Base-by-base conservation (phyloP, 106 monocot genomes). In the Phalaenopsis equestris region DNA sequence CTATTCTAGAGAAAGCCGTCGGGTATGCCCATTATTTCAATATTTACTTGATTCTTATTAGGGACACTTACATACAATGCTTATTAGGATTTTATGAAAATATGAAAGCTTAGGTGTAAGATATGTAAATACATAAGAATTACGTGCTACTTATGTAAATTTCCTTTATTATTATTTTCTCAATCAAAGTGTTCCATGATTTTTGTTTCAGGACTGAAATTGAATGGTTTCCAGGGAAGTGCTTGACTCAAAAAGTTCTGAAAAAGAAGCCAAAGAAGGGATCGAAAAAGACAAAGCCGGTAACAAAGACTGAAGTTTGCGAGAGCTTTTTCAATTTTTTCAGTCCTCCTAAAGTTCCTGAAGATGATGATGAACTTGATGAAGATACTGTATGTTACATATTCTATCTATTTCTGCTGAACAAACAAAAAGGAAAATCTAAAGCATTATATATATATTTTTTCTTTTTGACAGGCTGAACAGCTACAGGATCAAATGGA, bases 281-380 rank as follows among this genome's bases (percentile, higher is more conserved):
- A 16, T 83, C 86, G n/a, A 91, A 93, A 80, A 91, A 87, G 38
- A 41, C 85, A 10, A 93, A 91, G 73, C 90, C 89, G 39, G 87
- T 90, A 42, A 97, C 87, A 2, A 94, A 97, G 81, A 92, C 87
- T 23, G 93, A 93, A 79, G 77, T 78, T 21, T 94, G 90, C 75
- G 86, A 93, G 16, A 97, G 96, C 57, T 97, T 97, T 73, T 97
- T 97, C 75, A 92, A 97, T 83, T 93, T 97, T 84, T 97, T 97
- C 80, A 92, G 82, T 78, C 96, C 96, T 37, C 96, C 96, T 14
- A 77, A 84, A 80, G 84, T 93, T 56, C 96, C 96, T 61, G 90
- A 87, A 9, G 93, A 97, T 61, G 90, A 92, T 58, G 91, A 87
- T 12, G 90, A 92, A 17, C 75, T 97, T 49, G 90, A 93, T 88